Percentiles rank a stretch among this genome's conserved stretches.
These are phyloP conservation scores for Boechera stricta DNA, from an alignment of 345 rosid genomes.

Conservation along the genomic window DNA sequence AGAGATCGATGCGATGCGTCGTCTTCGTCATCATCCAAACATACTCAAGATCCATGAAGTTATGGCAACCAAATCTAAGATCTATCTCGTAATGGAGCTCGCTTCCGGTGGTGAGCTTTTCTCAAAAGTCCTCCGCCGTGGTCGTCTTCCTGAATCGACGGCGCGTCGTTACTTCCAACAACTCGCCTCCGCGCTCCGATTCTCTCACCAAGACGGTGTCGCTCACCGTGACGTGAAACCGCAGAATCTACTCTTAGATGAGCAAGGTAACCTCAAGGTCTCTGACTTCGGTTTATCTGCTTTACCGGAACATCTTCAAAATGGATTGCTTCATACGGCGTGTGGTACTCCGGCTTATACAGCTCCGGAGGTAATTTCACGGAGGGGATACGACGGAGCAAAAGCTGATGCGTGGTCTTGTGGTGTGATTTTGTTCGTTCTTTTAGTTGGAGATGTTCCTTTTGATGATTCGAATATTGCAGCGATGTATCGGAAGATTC, in stretches of 20 bases:
- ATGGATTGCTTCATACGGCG: constrained; percentile 81
- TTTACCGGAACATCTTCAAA: constrained; percentile 66
- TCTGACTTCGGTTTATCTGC: constrained; percentile 92
- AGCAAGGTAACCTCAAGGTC: constrained; percentile 69
- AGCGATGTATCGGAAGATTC: constrained; percentile 69
- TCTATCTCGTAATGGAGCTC: constrained; percentile 87
- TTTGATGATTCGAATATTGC: constrained; percentile 72
- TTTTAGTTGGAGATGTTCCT: constrained; percentile 68
- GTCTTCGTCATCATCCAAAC: constrained; percentile 82
- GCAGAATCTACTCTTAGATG: constrained; percentile 77
- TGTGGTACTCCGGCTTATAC: constrained; percentile 87
- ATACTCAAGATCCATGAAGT: constrained; percentile 86
- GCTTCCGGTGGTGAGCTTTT: constrained; percentile 87
- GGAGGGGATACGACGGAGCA: constrained; percentile 74
- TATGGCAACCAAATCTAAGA: constrained; percentile 85
- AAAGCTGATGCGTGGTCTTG: constrained; percentile 96
- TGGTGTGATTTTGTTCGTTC: constrained; percentile 74
- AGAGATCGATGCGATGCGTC: constrained; percentile 87
- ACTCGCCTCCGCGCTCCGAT: constrained; percentile 73
- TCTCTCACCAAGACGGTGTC: constrained; percentile 84
- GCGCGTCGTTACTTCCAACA: constrained; percentile 81
- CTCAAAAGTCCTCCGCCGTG: constrained; percentile 63
- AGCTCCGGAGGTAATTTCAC: constrained; percentile 77
- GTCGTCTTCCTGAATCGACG: constrained; percentile 57
- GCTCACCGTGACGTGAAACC: constrained; percentile 95